These are phyloP conservation scores for Silene uniflora DNA, from an alignment of 148 eudicot genomes.

Conservation along the genomic window DNA sequence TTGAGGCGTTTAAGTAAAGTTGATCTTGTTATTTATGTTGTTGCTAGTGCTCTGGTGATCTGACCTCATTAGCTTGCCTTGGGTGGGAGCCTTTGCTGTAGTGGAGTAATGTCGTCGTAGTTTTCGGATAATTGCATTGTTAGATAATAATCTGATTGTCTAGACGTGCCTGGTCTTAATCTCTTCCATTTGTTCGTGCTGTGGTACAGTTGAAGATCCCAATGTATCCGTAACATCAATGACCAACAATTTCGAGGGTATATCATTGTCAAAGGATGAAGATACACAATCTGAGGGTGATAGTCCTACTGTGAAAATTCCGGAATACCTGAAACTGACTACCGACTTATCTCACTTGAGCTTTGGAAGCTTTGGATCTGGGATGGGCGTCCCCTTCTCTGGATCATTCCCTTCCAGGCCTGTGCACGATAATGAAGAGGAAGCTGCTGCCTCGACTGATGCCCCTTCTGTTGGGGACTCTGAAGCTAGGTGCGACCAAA, in stretches of 20 bases:
- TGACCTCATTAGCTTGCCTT: too few species aligned
- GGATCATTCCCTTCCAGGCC: conserved; percentile 50
- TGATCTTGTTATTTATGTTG: too few species aligned
- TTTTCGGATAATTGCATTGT: too few species aligned
- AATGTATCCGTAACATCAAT: conserved; percentile 52
- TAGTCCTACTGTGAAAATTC: conserved; percentile 76
- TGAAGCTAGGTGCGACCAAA: conserved; percentile 59
- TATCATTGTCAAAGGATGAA: conserved; percentile 52
- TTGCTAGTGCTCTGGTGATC: too few species aligned
- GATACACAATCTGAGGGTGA: conserved; percentile 47
- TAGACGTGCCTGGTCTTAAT: background rate
- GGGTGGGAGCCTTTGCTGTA: too few species aligned
- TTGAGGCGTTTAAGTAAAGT: too few species aligned
- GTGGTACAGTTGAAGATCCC: conserved; percentile 27
- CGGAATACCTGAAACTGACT: conserved; percentile 70
- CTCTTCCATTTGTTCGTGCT: background rate
- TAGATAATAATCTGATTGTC: too few species aligned
- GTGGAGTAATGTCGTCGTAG: too few species aligned
- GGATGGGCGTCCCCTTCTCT: conserved; percentile 42
- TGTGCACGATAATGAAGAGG: conserved; percentile 39
- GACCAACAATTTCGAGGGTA: conserved; percentile 58
- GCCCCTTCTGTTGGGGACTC: conserved; percentile 47
- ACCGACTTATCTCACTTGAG: conserved; percentile 82
- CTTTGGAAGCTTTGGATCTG: conserved; percentile 89
- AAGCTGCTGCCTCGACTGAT: conserved; percentile 45